Conservation (phyloP, 495 filamentous ascomycete species). For the Neurospora sp. region DNA sequence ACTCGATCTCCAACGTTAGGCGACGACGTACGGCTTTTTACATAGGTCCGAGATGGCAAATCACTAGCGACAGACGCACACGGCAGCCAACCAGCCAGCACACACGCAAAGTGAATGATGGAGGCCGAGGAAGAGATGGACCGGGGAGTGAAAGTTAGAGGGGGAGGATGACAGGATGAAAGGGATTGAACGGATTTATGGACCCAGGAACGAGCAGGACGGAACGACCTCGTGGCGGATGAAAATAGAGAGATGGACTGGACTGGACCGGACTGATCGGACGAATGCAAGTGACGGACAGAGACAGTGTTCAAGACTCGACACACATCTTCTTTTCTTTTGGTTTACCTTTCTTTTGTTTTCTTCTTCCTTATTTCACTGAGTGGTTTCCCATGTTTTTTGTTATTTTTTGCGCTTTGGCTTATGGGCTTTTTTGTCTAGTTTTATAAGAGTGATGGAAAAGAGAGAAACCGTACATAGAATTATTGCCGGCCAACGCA, state of each 20-base stretch:
- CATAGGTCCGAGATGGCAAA: background rate
- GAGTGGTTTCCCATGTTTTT: too few relatives aligned
- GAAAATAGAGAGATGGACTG: background rate
- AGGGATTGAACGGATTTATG: background rate
- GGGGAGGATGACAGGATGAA: background rate
- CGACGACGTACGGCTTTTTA: background rate
- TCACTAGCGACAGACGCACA: background rate
- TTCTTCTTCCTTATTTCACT: too few relatives aligned
- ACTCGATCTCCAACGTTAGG: background rate
- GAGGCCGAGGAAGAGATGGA: background rate
- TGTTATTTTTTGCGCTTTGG: too few relatives aligned
- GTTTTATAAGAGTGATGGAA: background rate
- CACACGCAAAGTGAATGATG: background rate
- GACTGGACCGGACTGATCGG: background rate
- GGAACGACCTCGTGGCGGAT: background rate
- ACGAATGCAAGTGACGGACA: background rate
- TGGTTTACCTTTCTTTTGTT: background rate
- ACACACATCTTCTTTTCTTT: background rate
- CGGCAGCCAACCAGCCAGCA: background rate
- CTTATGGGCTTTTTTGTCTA: background rate
- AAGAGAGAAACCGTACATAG: background rate
- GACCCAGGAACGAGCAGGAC: too few relatives aligned
- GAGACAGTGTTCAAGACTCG: background rate
- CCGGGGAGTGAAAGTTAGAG: background rate
- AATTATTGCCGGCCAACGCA: background rate